A percentile compares a stretch with the other conserved stretches of the same genome.
These are phyloP conservation scores for Fusarium virguliforme DNA, from an alignment of 2,329 filamentous ascomycete genomes.

Conservation along the genomic window DNA sequence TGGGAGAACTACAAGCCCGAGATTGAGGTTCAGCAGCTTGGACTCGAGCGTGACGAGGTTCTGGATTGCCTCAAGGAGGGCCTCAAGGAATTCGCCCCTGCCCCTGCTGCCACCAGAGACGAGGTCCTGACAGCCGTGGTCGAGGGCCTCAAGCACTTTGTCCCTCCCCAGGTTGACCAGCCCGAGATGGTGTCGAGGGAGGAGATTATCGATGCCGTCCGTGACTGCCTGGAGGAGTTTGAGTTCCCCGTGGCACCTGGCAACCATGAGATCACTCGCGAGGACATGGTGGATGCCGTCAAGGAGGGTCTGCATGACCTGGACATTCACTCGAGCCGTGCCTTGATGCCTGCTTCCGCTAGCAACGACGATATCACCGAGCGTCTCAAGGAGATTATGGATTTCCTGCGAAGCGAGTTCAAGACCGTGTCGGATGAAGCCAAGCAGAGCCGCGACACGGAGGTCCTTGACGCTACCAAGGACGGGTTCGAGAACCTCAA, in stretches of 20 bases:
- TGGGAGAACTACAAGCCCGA: constrained; percentile 97
- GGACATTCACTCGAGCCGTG: constrained; percentile 62
- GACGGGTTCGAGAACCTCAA: constrained; percentile 89
- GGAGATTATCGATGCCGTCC: constrained; percentile 86
- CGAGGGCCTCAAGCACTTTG: constrained; percentile 87
- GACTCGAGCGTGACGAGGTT: constrained; percentile 91
- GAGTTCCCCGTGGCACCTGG: constrained; percentile 77
- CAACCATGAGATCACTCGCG: constrained; percentile 68
- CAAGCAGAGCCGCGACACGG: constrained; percentile 86
- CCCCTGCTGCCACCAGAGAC: constrained; percentile 79
- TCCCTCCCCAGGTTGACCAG: constrained; percentile 79
- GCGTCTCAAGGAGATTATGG: constrained; percentile 77
- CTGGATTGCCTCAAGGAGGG: constrained; percentile 89
- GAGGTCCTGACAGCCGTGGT: constrained; percentile 89
- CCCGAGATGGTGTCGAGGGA: constrained; percentile 81
- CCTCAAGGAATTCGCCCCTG: constrained; percentile 79
- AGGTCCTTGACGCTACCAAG: constrained; percentile 89
- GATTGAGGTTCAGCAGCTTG: constrained; percentile 90
- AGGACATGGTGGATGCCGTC: constrained; percentile 77
- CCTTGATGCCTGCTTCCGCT: constrained; percentile 59
- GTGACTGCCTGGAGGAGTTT: constrained; percentile 89
- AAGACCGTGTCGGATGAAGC: constrained; percentile 73
- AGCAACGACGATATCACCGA: constrained; percentile 68
- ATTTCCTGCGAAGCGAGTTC: constrained; percentile 73
- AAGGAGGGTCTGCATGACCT: constrained; percentile 71